phyloP scores from a whole-genome alignment of 805 yeast species.

The Schizosaccharomyces lindneri region DNA sequence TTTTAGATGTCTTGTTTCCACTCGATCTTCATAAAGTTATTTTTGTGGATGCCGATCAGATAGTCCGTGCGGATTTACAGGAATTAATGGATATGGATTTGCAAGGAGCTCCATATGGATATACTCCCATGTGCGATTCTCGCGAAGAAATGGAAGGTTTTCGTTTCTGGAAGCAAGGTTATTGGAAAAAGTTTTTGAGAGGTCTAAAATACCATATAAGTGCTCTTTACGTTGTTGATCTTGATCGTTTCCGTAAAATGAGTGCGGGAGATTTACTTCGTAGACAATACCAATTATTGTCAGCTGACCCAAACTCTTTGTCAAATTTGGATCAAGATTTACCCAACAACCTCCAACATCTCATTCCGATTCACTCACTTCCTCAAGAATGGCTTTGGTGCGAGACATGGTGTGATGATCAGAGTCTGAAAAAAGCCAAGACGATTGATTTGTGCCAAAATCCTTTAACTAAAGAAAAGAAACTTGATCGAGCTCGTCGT shows the following conservation, averaged over 20 bases:
- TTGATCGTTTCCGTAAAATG: conserved; percentile 34
- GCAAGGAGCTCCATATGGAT: conserved; percentile 66
- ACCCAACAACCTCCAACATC: conserved; percentile 61
- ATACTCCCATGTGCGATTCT: conserved; percentile 68
- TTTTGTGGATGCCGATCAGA: conserved; percentile 70
- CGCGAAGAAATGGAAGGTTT: conserved; percentile 59
- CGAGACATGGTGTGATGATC: conserved; percentile 73
- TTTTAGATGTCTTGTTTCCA: conserved; percentile 73
- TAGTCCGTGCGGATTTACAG: conserved; percentile 47
- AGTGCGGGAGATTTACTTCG: conserved; percentile 63
- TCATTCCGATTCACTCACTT: conserved; percentile 41
- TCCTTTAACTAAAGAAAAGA: conserved; percentile 59
- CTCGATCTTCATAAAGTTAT: conserved; percentile 46
- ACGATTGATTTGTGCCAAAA: conserved; percentile 69
- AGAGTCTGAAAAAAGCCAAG: conserved; percentile 33
- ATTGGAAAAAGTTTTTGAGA: conserved; percentile 46
- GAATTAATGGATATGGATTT: conserved; percentile 46
- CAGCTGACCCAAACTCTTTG: conserved; percentile 56
- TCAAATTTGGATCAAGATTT: conserved; percentile 77
- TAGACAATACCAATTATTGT: conserved; percentile 58
- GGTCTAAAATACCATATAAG: conserved; percentile 51
- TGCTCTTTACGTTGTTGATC: conserved; percentile 63
- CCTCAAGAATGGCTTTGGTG: conserved; percentile 84
- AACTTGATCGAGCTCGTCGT: conserved; percentile 47
- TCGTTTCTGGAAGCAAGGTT: conserved; percentile 82